Base-by-base conservation (phyloP, 305 asterid species). In the Fraxinus xanthoxyloides region DNA sequence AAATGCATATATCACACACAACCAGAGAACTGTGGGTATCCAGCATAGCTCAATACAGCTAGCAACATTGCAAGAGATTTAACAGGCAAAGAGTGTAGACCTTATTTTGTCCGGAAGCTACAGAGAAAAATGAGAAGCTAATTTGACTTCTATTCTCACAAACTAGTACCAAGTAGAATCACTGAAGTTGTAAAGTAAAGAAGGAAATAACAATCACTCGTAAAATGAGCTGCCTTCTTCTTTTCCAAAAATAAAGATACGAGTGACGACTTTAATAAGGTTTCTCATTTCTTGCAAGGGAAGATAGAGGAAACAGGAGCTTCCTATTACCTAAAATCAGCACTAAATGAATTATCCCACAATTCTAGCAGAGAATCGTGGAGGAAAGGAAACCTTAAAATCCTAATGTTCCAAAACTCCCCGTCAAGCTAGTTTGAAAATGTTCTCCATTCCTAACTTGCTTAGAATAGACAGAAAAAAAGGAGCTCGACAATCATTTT, bases 21-120 rank as follows among this genome's bases (percentile, higher is more conserved):
- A 67, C 23, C 32, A 28, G 98, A 85, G 40, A 56, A 56, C 67
- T n/a, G 15, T 56, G 9, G 17, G 4, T 43, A 56, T 56, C 17
- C 67, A 56, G 67, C 67, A 56, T 56, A 21, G 67, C 26, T 56
- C 26, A 56, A 56, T 19, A 56, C 26, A 56, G 67, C 8, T 7
- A 56, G 67, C 26, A 56, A 56, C 28, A 19, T 3, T 3, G 24
- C 26, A 56, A 56, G 26, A 12, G 67, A 26, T 56, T 56, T 56
- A 56, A n/a, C 26, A 56, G 28, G 67, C 9, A 56, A 56, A 17
- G 8, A 54, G 24, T 19, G 28, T 56, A 56, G 51, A 43, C 17
- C 51, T 43, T 43, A 43, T 19, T 19, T 26, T 56, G 24, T 56
- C 67, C 24, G 3, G 67, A 21, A 56, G 24, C 26, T 56, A 56